These are phyloP conservation scores for Colletotrichum sp. DNA, from an alignment of 2,329 filamentous ascomycete genomes.

Conservation along the genomic window DNA sequence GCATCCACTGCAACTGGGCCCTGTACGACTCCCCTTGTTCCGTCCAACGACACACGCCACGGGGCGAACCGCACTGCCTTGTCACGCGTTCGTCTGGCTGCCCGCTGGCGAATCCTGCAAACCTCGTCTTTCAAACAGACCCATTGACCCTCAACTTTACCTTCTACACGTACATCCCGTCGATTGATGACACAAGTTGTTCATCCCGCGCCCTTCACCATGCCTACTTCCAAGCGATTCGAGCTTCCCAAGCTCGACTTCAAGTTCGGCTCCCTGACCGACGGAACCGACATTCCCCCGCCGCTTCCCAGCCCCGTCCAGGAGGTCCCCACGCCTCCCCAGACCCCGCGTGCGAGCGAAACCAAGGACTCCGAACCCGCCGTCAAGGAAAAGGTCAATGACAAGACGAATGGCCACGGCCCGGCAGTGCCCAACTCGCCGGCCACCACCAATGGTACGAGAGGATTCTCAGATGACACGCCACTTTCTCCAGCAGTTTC, in stretches of 20 bases:
- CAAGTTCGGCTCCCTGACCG: constrained; percentile 64
- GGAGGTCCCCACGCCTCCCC: constrained; percentile 51
- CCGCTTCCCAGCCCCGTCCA: constrained; percentile 60
- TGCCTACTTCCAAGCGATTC: constrained; percentile 42
- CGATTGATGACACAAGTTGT: constrained; percentile 14
- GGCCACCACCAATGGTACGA: constrained; percentile 42
- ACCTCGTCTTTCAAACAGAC: constrained; percentile 1
- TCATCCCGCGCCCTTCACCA: background rate
- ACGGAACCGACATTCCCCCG: constrained; percentile 66
- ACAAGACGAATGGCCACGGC: constrained; percentile 25
- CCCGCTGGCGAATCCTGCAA: constrained; percentile 13
- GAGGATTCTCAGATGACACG: constrained; percentile 54
- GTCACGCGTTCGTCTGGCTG: constrained; percentile 18
- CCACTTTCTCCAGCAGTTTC: constrained; percentile 59
- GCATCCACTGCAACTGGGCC: constrained; percentile 1
- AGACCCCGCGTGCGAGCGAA: constrained; percentile 30
- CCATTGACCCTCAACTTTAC: constrained; percentile 2
- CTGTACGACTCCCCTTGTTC: background rate
- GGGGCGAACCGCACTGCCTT: constrained; percentile 17
- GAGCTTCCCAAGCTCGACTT: constrained; percentile 64
- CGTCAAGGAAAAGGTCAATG: constrained; percentile 23
- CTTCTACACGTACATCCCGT: background rate
- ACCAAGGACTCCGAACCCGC: constrained; percentile 27
- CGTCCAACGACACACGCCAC: constrained; percentile 18
- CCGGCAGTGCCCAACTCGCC: constrained; percentile 17